Evolutionary conservation across 1,284 basidiomycete species (phyloP).

Genomic region (Cerrena zonata): DNA sequence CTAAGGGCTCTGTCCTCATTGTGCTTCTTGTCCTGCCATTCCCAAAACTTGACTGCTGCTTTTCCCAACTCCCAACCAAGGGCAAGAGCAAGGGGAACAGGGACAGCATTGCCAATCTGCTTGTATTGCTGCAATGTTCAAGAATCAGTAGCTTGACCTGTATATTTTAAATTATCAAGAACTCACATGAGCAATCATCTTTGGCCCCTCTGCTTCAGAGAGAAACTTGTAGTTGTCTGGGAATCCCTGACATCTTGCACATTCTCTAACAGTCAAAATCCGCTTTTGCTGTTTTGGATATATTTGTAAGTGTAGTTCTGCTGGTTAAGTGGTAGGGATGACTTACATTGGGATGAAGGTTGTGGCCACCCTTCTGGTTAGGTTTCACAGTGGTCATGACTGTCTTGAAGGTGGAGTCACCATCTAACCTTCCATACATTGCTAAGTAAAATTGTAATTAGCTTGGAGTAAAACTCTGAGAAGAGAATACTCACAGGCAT

Average conservation of each 20-base stretch:
- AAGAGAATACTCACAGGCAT: not conserved
- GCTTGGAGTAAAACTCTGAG: not conserved
- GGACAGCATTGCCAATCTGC: slow-evolving; percentile 73
- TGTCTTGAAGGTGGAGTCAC: slow-evolving; percentile 48
- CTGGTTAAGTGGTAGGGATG: no score
- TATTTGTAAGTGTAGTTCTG: not conserved
- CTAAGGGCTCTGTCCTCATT: slow-evolving; percentile 35
- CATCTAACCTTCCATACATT: slow-evolving; percentile 50
- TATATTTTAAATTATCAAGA: not conserved
- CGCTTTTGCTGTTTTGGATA: slow-evolving; percentile 52
- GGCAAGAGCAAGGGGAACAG: slow-evolving; percentile 57
- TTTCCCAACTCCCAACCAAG: slow-evolving; percentile 55
- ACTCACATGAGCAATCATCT: slow-evolving; percentile 45
- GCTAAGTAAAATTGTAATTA: slow-evolving; percentile 30
- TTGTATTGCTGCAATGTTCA: slow-evolving; percentile 46
- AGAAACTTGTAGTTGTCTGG: slow-evolving; percentile 59
- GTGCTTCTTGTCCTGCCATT: slow-evolving; percentile 22
- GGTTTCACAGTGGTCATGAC: slow-evolving; percentile 51
- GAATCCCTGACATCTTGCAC: slow-evolving; percentile 67
- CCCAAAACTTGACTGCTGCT: slow-evolving; percentile 42
- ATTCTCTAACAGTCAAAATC: slow-evolving; percentile 57
- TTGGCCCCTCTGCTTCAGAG: slow-evolving; percentile 29
- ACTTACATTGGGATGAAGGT: slow-evolving; percentile 58
- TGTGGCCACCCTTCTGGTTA: slow-evolving; percentile 40
- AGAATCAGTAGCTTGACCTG: not conserved